Conservation (phyloP, 306 rosid species). For the Canavalia gladiata region DNA sequence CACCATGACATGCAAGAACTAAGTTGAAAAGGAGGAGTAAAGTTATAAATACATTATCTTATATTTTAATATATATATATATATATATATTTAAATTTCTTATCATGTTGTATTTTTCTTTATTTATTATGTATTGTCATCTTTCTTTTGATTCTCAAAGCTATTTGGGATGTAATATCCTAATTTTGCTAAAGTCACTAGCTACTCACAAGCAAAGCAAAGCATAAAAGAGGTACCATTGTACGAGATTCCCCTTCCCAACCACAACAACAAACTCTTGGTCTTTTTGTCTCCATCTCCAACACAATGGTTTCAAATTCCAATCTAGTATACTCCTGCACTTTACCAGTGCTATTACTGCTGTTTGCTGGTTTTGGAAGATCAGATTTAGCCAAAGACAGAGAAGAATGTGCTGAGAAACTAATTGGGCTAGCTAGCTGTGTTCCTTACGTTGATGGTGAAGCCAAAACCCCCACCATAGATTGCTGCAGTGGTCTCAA, state of each 20-base stretch:
- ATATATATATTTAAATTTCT: too few relatives aligned
- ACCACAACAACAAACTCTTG: too few relatives aligned
- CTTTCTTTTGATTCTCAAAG: too few relatives aligned
- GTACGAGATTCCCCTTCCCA: background rate
- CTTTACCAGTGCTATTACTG: conserved; percentile 13
- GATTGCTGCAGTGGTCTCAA: conserved; percentile 85
- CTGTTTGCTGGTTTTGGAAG: conserved; percentile 47
- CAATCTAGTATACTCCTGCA: conserved; percentile 23
- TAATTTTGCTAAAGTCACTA: too few relatives aligned
- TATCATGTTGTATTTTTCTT: too few relatives aligned
- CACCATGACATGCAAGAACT: background rate
- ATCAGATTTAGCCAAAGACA: conserved; percentile 64
- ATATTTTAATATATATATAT: too few relatives aligned
- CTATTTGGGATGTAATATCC: too few relatives aligned
- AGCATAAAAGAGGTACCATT: conserved; percentile 29
- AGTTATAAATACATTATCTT: background rate
- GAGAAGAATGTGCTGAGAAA: conserved; percentile 72
- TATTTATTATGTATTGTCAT: too few relatives aligned
- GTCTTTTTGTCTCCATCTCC: too few relatives aligned
- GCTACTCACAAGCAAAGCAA: conserved; percentile 30
- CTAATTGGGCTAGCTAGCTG: conserved; percentile 71
- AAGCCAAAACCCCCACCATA: conserved; percentile 70
- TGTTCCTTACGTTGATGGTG: conserved; percentile 72
- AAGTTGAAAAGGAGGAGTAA: background rate
- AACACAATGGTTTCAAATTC: conserved; percentile 41